Percentiles rank a stretch among this genome's conserved stretches.
Evolutionary conservation across 768 basidiomycete species (phyloP).

Genomic region (Daedalea quercina): DNA sequence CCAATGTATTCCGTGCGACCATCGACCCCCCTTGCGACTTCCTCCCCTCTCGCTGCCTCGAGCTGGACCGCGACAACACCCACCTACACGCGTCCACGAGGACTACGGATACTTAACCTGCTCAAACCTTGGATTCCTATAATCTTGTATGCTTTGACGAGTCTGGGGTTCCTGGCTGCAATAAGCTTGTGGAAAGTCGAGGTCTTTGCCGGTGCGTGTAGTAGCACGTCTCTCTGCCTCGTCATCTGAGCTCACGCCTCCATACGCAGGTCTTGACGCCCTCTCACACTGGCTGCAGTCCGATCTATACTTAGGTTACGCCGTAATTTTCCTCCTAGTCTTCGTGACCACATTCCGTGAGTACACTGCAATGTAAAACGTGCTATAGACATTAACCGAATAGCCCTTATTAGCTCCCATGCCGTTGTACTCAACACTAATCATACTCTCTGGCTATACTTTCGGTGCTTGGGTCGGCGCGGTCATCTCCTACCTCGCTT

Average conservation of each 20-base stretch:
- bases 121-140: conserved; percentile 74
- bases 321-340: conserved; percentile 74
- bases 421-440: conserved; percentile 90
- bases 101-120: conserved; percentile 49
- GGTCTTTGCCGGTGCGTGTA: conserved; percentile 68
- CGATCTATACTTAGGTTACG: conserved; percentile 68
- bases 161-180: conserved; percentile 70
- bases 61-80: conserved; percentile 11
- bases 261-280: conserved; percentile 63
- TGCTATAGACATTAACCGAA: background rate
- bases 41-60: conserved; percentile 6
- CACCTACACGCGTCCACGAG: conserved; percentile 24
- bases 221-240: background rate
- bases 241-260: conserved; percentile 3
- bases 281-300: conserved; percentile 73
- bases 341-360: conserved; percentile 85
- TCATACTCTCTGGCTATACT: conserved; percentile 87
- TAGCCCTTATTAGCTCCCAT: conserved; percentile 58
- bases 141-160: conserved; percentile 71
- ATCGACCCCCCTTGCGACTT: conserved; percentile 1
- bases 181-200: conserved; percentile 79
- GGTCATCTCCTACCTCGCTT: conserved; percentile 80
- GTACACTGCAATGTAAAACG: conserved; percentile 21
- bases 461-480: conserved; percentile 83
- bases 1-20: conserved; percentile 4